Evolutionary conservation across 2,329 filamentous ascomycete species (phyloP), one percentile per base, ranked within the genome.

Genomic region (Taxawa tesnikishii): DNA sequence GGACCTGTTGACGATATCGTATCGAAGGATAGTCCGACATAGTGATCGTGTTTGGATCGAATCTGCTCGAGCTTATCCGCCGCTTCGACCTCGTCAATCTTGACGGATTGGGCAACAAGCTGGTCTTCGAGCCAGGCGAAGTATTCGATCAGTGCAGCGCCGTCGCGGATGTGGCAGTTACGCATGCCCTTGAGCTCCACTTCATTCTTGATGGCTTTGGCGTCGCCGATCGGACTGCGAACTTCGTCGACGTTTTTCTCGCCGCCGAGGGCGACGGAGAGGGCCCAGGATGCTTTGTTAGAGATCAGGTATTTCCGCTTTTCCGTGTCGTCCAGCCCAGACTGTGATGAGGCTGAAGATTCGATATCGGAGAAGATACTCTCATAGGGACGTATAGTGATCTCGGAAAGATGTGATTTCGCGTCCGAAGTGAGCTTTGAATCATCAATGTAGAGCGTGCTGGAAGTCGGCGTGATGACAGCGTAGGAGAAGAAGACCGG

Each of bases 401-500:
- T 76, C 21, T 75, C 70, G 12, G 69, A 64, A 9, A 98, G 70
- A 43, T 93, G 82, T 10, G 66, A 63, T 44, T 71, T 74, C 36
- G 75, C 78, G 29, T 82, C 73, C 3, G 69, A 60, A 19, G 68
- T 75, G 16, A 96, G 59, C 55, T 94, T 94, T 10, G 72, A 69
- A 9, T 77, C 70, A 49, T 96, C 81, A 37, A 96, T 65, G 49
- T 94, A 98, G 4, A 98, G 68, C 1, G 77, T 85, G 15, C 79
- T 83, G 2, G 73, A 65, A 2, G 55, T 76, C 2, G 77, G 74
- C 2, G 90, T 96, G 40, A 98, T 65, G 26, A 90, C 71, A 27
- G 88, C 88, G 49, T 96, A 98, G 11, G 88, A 90, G 60, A 96
- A 96, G 65, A 98, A 96, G 30, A 98, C 90, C 0, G 90, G 90